Base-by-base conservation (phyloP, 2,329 filamentous ascomycete species). In the Pseudogymnoascus sp. region DNA sequence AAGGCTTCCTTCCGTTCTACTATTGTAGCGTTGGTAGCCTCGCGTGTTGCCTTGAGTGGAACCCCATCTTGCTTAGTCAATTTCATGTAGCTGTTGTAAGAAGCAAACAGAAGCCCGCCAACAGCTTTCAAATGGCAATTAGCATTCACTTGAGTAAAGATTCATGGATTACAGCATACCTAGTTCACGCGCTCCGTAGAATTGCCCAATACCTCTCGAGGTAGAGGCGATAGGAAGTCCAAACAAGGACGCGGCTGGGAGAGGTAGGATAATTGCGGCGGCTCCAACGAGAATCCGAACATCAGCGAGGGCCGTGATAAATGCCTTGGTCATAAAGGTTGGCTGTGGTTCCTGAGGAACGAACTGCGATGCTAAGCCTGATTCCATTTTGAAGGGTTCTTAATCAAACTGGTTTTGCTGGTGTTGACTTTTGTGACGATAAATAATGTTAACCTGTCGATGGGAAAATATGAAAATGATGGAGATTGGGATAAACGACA, bases 1-100 rank as follows among this genome's bases (percentile, higher is more conserved):
- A 55, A 33, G 9, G 49, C 49, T 19, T 55, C 49, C 11, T 55
- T 55, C n/a, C 49, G 28, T 55, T 55, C 49, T 8, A 49, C 42
- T 4, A 33, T 33, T 2, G 28, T 55, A 12, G 49, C 49, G 28
- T 33, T 33, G 49, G 49, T 33, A 14, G 49, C n/a, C 8, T 55
- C 49, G 49, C 49, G 49, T 55, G 49, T 55, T 19, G 25, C 49
- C 11, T 55, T 55, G 9, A 55, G 49, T 55, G 49, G 49, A 33
- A 55, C 12, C 25, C 49, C 49, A 12, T 19, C 49, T 33, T 55
- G 9, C 19, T 55, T 55, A n/a, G 49, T 19, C 33, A 8, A 55
- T 19, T 55, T 55, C n/a, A 55, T 55, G 16, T 55, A 55, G n/a
- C 28, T 55, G 28, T 19, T 55, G 28, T 55, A 55, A 33, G 49